Base-by-base conservation (phyloP, 2,329 filamentous ascomycete genomes). In the Aureobasidium lini region DNA sequence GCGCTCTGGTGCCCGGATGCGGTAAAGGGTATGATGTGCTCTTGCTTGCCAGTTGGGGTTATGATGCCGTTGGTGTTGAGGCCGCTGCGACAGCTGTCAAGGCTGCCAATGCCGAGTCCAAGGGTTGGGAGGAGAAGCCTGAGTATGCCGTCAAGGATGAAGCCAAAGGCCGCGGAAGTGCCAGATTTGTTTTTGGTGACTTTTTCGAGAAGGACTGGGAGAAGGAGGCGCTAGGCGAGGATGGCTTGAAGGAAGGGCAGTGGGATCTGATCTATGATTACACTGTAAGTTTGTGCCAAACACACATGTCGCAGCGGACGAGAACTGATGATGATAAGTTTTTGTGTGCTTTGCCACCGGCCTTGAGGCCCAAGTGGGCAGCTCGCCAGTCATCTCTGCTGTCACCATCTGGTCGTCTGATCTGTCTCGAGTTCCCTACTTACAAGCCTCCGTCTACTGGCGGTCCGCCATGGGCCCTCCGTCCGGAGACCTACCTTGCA, bases 1-100 rank as follows among this genome's bases (percentile, higher is more conserved):
- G 76, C 60, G 90, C 86, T 1, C 76, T 95, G 8, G 87, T 95
- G 0, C 88, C 90, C 0, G 90, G 90, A 5, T 95, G 90, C 72
- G 91, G 90, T 0, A 81, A 83, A 48, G 91, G 90, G 5, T 87
- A 94, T 68, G 91, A 95, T 73, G 88, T 90, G 1, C 77, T 90
- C 9, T 77, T 95, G 39, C 79, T 95, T 46, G 82, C 85, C 52
- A 83, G 83, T 9, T 83, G 86, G 67, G 90, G 90, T 1, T 94
- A 89, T 70, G 87, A 95, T 72, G 84, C 85, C 1, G 85, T 83
- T 66, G 91, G 89, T 0, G 73, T 95, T 1, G 90, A 95, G 69
- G 80, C 82, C 59, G 85, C 84, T 46, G 67, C 76, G 8, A 75
- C 73, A 16, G 84, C 77, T 7, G 66, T 75, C 8, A 71, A 77